phyloP scores from a whole-genome alignment of 805 yeast genomes.

The Schwanniomyces polymorphus region DNA sequence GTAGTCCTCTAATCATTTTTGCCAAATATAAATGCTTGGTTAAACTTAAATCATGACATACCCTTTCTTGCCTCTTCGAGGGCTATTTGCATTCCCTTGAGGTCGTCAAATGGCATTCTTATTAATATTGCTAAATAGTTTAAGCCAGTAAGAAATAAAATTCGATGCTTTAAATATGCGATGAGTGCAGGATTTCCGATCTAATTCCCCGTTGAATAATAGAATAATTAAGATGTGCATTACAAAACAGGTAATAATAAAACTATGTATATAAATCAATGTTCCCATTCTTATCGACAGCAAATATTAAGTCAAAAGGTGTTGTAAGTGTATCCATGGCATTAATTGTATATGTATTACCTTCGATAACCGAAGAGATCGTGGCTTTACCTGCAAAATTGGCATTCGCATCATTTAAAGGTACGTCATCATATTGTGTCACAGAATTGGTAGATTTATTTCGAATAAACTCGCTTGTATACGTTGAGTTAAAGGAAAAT shows the following conservation, averaged over 20 bases:
- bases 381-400: background rate
- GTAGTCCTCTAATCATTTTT: background rate
- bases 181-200: background rate
- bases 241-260: background rate
- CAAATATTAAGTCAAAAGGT: slow-evolving; percentile 61
- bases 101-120: slow-evolving; percentile 58
- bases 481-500: slow-evolving; percentile 4
- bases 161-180: background rate
- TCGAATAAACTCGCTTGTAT: background rate
- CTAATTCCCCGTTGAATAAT: background rate
- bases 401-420: background rate
- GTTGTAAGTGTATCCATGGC: slow-evolving; percentile 45
- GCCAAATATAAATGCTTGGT: background rate
- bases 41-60: slow-evolving; percentile 18
- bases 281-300: slow-evolving; percentile 67
- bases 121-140: background rate
- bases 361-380: slow-evolving; percentile 30
- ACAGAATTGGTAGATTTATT: background rate
- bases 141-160: background rate
- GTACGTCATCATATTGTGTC: background rate
- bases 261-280: slow-evolving; percentile 49
- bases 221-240: background rate
- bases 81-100: slow-evolving; percentile 66
- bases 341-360: slow-evolving; percentile 48
- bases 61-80: slow-evolving; percentile 69